Evolutionary conservation across 2,329 filamentous ascomycete genomes (phyloP).

Genomic region (Botrytis hyacinthi): DNA sequence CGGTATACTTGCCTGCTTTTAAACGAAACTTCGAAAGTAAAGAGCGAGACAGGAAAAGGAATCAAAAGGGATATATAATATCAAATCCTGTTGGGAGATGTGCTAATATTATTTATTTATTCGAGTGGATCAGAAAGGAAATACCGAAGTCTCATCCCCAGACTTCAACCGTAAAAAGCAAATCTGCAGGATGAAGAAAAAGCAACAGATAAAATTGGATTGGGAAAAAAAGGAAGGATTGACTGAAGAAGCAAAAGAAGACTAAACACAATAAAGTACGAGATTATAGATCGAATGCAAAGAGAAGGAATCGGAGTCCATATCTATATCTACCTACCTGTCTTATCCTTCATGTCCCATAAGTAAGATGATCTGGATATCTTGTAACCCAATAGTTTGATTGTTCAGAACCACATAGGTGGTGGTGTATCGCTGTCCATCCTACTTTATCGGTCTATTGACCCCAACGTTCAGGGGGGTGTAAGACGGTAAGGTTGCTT

Average conservation of each 20-base stretch:
- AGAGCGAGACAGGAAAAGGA: neutral
- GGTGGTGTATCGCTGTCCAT: conserved; percentile 8
- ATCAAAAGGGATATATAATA: conserved; percentile 10
- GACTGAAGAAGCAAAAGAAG: neutral
- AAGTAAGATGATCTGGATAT: neutral
- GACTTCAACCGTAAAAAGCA: conserved; percentile 9
- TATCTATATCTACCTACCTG: conserved; percentile 1
- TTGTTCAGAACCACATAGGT: neutral
- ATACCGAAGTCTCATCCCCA: conserved; percentile 9
- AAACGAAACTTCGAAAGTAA: neutral
- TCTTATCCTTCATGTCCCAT: conserved; percentile 12
- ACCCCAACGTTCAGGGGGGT: conserved; percentile 9
- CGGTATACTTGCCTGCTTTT: neutral
- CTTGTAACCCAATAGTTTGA: neutral
- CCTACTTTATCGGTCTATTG: neutral
- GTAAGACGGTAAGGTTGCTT: conserved; percentile 1
- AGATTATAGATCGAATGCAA: neutral
- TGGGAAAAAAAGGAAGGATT: neutral
- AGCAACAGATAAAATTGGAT: neutral
- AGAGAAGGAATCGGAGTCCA: neutral
- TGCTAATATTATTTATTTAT: conserved; percentile 16
- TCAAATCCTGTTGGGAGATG: conserved; percentile 6
- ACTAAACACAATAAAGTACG: conserved; percentile 6
- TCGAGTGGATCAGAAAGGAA: conserved; percentile 21
- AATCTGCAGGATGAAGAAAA: conserved; percentile 3